A percentile compares a stretch with the other conserved stretches of the same genome.
Evolutionary conservation across 108 stramenopile species (phyloP).

Genomic region (Epithemia pelagica): DNA sequence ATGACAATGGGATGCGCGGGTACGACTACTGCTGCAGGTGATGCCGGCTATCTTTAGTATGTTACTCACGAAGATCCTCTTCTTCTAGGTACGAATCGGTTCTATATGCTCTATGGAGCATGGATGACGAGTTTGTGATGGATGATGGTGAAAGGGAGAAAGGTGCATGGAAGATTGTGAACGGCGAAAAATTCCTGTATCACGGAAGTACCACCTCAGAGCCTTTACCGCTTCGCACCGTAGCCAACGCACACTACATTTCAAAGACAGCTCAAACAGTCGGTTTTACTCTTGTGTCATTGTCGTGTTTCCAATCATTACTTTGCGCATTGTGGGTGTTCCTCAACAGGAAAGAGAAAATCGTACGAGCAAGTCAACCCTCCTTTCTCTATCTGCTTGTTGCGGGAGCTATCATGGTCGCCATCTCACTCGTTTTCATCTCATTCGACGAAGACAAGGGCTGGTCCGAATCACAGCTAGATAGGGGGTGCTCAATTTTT

Average conservation of each 20-base stretch:
- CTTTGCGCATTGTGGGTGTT: slow-evolving; percentile 15
- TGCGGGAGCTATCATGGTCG: slow-evolving; percentile 6
- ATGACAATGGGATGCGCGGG: slow-evolving; percentile 4
- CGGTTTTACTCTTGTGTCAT: slow-evolving; percentile 15
- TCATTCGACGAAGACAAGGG: slow-evolving; percentile 27
- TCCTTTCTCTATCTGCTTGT: slow-evolving; percentile 12
- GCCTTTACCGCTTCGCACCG: slow-evolving; percentile 8
- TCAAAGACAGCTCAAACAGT: slow-evolving; percentile 22
- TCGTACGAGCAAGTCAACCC: slow-evolving; percentile 19
- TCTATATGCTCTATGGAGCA: background rate
- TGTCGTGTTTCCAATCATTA: background rate
- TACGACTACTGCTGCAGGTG: background rate
- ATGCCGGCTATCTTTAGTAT: too few relatives aligned
- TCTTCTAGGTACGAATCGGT: slow-evolving; percentile 3
- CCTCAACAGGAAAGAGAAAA: slow-evolving; percentile 6
- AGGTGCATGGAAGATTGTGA: slow-evolving; percentile 3
- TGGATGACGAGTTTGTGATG: background rate
- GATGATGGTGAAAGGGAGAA: background rate
- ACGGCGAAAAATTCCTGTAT: slow-evolving; percentile 2
- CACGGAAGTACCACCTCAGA: slow-evolving; percentile 11
- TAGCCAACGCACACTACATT: slow-evolving; percentile 21
- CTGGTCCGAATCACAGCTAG: background rate
- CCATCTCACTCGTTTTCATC: slow-evolving; percentile 8
- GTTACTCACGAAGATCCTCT: too few relatives aligned
- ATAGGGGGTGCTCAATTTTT: slow-evolving; percentile 3